These are phyloP conservation scores for Wallacemonas sp. DNA, from an alignment of 208 protist genomes.

Conservation along the genomic window DNA sequence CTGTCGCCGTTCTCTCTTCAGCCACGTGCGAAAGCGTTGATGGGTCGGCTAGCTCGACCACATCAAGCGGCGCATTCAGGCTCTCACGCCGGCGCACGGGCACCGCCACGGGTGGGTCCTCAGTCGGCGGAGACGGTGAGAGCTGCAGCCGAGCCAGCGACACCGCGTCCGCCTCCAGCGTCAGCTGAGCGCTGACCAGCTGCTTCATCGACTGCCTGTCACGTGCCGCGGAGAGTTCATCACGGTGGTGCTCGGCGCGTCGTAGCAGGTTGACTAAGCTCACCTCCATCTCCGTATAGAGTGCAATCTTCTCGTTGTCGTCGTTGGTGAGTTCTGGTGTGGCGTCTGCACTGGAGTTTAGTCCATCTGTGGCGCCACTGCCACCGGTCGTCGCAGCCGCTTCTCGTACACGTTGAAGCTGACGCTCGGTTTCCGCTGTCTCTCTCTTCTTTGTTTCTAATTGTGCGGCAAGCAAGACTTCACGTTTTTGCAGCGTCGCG, in stretches of 20 bases:
- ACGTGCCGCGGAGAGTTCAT: background rate
- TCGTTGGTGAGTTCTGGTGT: background rate
- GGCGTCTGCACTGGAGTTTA: too few species aligned
- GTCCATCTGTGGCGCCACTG: too few species aligned
- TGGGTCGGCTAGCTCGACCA: too few species aligned
- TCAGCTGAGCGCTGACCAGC: background rate
- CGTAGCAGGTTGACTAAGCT: background rate
- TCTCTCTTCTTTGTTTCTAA: background rate
- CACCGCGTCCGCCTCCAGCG: background rate
- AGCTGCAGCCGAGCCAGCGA: background rate
- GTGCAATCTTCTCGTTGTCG: background rate
- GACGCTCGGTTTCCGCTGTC: background rate
- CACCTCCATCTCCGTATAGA: conserved; percentile 4
- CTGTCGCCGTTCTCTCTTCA: too few species aligned
- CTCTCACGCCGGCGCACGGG: conserved; percentile 2
- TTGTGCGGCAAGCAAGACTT: background rate
- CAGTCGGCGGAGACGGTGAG: background rate
- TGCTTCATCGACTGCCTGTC: background rate
- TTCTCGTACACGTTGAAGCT: background rate
- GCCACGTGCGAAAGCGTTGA: too few species aligned
- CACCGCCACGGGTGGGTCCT: background rate
- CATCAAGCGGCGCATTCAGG: conserved; percentile 4
- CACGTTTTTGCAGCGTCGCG: background rate
- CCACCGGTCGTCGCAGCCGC: background rate
- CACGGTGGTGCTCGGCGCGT: conserved; percentile 6